Percentiles rank a stretch among this genome's conserved stretches.
Evolutionary conservation across 2,329 filamentous ascomycete genomes (phyloP).

Genomic region (Magnaporthiopsis poae): DNA sequence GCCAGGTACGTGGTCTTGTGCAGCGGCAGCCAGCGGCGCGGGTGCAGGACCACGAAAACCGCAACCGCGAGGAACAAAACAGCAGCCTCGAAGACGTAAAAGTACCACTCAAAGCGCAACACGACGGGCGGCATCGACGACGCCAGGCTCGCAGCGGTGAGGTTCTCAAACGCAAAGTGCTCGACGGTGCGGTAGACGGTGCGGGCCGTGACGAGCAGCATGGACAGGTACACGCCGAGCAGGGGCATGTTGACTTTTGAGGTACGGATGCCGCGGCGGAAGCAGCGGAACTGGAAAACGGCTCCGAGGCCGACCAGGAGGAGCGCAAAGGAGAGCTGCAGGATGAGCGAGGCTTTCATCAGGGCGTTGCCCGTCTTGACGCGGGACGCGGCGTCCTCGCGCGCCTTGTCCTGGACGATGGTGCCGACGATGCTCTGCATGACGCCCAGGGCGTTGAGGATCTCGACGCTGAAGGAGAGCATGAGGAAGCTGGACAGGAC

Average conservation of each 20-base stretch:
- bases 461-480: slow-evolving; percentile 35
- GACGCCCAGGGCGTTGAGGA: slow-evolving; percentile 36
- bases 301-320: slow-evolving; percentile 33
- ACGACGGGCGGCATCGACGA: slow-evolving; percentile 24
- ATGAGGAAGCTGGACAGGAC: slow-evolving; percentile 37
- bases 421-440: slow-evolving; percentile 19
- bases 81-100: slow-evolving; percentile 33
- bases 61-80: slow-evolving; percentile 30
- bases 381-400: neutral
- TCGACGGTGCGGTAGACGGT: slow-evolving; percentile 41
- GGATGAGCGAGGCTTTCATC: slow-evolving; percentile 29
- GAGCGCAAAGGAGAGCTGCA: slow-evolving; percentile 39
- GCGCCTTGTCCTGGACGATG: neutral
- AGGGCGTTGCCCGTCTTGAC: slow-evolving; percentile 25
- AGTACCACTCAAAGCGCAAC: slow-evolving; percentile 34
- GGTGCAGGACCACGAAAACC: slow-evolving; percentile 30
- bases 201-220: slow-evolving; percentile 34
- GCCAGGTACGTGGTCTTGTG: slow-evolving; percentile 27
- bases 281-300: slow-evolving; percentile 33
- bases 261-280: slow-evolving; percentile 11
- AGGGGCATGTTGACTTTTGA: slow-evolving; percentile 19
- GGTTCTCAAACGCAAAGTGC: slow-evolving; percentile 29
- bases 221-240: slow-evolving; percentile 32
- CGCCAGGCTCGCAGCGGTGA: slow-evolving; percentile 19
- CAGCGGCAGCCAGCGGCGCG: slow-evolving; percentile 28